These are phyloP conservation scores for Fusarium sp. DNA, from an alignment of 2,329 filamentous ascomycete genomes.

Conservation along the genomic window DNA sequence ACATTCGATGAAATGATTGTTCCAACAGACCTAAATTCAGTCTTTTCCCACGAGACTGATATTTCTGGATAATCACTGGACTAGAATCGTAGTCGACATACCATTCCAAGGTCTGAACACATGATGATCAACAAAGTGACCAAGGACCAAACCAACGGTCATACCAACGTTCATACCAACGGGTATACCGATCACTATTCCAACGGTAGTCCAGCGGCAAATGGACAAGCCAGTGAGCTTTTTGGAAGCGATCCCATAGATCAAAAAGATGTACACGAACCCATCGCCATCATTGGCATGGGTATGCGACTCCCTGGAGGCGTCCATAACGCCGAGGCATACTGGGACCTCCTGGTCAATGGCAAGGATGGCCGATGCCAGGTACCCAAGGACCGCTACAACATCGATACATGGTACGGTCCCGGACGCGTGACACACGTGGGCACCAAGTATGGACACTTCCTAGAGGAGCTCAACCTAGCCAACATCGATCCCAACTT, in stretches of 20 bases:
- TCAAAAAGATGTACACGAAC: conserved; percentile 6
- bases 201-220: conserved; percentile 1
- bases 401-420: conserved; percentile 14
- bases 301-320: conserved; percentile 12
- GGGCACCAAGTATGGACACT: conserved; percentile 16
- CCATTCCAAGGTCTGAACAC: background rate
- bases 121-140: conserved; percentile 5
- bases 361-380: conserved; percentile 12
- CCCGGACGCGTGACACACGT: conserved; percentile 16
- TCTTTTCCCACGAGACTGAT: conserved; percentile 1
- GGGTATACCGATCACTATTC: conserved; percentile 7
- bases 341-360: conserved; percentile 4
- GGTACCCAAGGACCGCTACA: conserved; percentile 10
- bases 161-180: background rate
- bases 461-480: conserved; percentile 18
- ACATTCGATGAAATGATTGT: conserved; percentile 2
- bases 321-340: conserved; percentile 9
- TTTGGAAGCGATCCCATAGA: conserved; percentile 2
- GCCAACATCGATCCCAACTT: conserved; percentile 19
- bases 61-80: background rate
- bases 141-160: conserved; percentile 3
- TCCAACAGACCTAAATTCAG: conserved; percentile 6
- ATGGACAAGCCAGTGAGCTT: conserved; percentile 5
- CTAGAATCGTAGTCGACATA: conserved; percentile 6
- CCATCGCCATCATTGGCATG: conserved; percentile 14